A percentile compares a stretch with the other conserved stretches of the same genome.
Conservation (phyloP, 495 filamentous ascomycete species). For the Annulohypoxylon maeteangense region DNA sequence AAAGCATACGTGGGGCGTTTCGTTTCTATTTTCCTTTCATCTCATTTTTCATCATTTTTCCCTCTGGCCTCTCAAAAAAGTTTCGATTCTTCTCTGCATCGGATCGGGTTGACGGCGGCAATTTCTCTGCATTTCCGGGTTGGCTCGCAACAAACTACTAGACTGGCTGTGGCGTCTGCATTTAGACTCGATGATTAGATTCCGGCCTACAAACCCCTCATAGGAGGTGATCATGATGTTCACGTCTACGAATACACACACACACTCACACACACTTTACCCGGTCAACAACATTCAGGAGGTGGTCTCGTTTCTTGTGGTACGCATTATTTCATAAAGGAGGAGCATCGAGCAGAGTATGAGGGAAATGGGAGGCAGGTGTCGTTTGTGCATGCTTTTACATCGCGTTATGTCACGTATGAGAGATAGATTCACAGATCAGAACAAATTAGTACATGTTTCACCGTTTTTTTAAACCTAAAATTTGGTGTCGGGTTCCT, state of each 20-base stretch:
- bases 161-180: constrained; percentile 53
- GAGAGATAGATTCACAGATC: constrained; percentile 39
- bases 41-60: not conserved
- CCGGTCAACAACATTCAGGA: constrained; percentile 33
- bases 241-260: constrained; percentile 39
- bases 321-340: constrained; percentile 45
- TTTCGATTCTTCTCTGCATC: constrained; percentile 53
- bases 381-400: constrained; percentile 38
- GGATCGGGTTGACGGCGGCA: constrained; percentile 58
- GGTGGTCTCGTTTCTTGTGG: constrained; percentile 42
- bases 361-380: constrained; percentile 30
- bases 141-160: constrained; percentile 57
- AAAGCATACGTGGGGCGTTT: constrained; percentile 40
- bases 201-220: constrained; percentile 41
- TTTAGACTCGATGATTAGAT: constrained; percentile 53
- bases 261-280: constrained; percentile 13
- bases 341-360: constrained; percentile 42
- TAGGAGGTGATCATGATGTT: constrained; percentile 48
- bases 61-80: constrained; percentile 43
- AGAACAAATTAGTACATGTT: constrained; percentile 41
- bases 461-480: not conserved
- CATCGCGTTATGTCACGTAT: constrained; percentile 26
- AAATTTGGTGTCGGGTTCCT: not conserved
- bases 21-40: constrained; percentile 34
- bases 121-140: constrained; percentile 57